Percentiles rank a stretch among this genome's conserved stretches.
Conservation (phyloP, 116 monocot genomes). For the Cymodocea nodosa region DNA sequence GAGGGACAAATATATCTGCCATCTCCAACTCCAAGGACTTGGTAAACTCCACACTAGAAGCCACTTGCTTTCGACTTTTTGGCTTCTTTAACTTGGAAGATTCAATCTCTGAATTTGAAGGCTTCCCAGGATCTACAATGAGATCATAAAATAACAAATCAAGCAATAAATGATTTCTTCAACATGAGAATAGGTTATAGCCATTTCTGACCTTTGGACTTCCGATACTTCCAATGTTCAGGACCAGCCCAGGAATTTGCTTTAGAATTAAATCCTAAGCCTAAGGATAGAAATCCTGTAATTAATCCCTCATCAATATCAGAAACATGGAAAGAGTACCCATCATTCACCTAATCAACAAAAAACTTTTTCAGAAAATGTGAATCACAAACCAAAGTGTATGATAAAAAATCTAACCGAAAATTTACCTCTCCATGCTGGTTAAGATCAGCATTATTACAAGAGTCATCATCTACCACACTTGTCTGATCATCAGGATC, state of each 20-base stretch:
- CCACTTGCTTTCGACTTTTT: conserved; percentile 32
- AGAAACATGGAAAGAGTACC: conserved; percentile 19
- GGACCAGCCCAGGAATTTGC: conserved; percentile 98
- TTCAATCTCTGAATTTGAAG: conserved; percentile 17
- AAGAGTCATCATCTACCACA: conserved; percentile 28
- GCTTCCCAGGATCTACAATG: conserved; percentile 31
- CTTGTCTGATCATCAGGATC: conserved; percentile 48
- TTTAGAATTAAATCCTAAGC: conserved; percentile 70
- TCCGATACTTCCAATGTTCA: conserved; percentile 96
- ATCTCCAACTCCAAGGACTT: conserved; percentile 41
- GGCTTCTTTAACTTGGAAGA: conserved; percentile 30
- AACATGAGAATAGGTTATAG: not conserved
- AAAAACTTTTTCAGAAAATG: not conserved
- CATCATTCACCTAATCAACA: conserved; percentile 36
- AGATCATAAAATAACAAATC: not conserved
- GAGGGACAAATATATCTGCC: conserved; percentile 45
- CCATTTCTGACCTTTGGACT: conserved; percentile 46
- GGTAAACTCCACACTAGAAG: conserved; percentile 53
- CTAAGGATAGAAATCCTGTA: conserved; percentile 61
- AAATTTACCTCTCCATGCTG: conserved; percentile 44
- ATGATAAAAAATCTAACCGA: not conserved
- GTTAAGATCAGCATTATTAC: conserved; percentile 19
- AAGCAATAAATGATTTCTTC: not conserved
- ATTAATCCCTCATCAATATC: conserved; percentile 36
- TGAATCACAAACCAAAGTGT: not conserved